Evolutionary conservation across 805 yeast species (phyloP), one percentile per base, ranked within the genome.

Genomic region (Pichia deserticola): DNA sequence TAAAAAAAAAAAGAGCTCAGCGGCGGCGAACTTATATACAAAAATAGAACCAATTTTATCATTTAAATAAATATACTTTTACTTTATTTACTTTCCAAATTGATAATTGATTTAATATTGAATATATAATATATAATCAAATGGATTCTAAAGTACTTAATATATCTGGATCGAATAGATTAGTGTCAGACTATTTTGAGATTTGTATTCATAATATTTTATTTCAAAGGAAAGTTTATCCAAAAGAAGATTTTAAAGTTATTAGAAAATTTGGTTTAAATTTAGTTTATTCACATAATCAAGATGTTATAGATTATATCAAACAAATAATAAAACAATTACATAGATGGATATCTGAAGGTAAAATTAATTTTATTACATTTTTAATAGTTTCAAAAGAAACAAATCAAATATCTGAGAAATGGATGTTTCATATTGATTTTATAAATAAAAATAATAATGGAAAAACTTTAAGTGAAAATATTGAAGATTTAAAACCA

Each of bases 181-280:
- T 79, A 0, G 88, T 89, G 0, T 78, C 92, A 0, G 97, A 89
- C 65, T 89, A 86, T 66, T 87, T 90, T 59, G 86, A 87, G 58
- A 87, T 81, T 62, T 78, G 92, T 48, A 82, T 90, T 47, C 84
- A 88, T 61, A 79, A 83, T 44, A 86, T 90, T 29, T 74, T 92
- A 5, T 90, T 84, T 63, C 97, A 92, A 64, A 70, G 98, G 47
- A 96, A 95, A 0, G 82, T 90, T 20, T 90, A 90, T 59, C 96
- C 96, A 0, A 75, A 86, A 4, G 95, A 86, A 54, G 96, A 89
- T 62, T 90, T 92, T 66, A 76, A 76, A 46, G 73, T 82, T 1
- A 89, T 87, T 3, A 76, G 78, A 57, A 89, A 88, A 61, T 92
- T 88, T 65, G 96, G 87, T 25, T 66, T 90, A 49, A 84, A 82